These are phyloP conservation scores for Dissoconium aciculare DNA, from an alignment of 2,329 filamentous ascomycete genomes.

Conservation along the genomic window DNA sequence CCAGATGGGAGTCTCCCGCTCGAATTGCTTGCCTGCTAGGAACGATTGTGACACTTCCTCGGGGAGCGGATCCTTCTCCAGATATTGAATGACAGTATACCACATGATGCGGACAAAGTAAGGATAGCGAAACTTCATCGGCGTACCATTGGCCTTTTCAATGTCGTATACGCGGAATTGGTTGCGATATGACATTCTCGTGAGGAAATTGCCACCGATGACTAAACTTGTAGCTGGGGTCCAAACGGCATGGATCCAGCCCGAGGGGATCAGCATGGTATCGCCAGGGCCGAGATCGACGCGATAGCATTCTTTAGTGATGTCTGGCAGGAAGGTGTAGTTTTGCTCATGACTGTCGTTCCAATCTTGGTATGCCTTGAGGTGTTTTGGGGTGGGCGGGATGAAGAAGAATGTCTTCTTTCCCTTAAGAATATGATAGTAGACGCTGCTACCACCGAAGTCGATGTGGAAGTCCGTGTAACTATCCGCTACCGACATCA, in stretches of 20 bases:
- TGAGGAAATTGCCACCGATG: slow-evolving; percentile 57
- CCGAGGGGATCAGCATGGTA: slow-evolving; percentile 56
- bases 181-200: slow-evolving; percentile 49
- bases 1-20: slow-evolving; percentile 41
- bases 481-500: slow-evolving; percentile 57
- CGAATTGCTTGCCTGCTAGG: slow-evolving; percentile 40
- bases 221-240: slow-evolving; percentile 55
- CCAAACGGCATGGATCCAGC: slow-evolving; percentile 60
- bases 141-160: slow-evolving; percentile 52
- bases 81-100: slow-evolving; percentile 49
- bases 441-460: slow-evolving; percentile 56
- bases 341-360: slow-evolving; percentile 52
- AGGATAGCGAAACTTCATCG: slow-evolving; percentile 50
- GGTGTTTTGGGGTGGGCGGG: slow-evolving; percentile 50
- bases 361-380: slow-evolving; percentile 59
- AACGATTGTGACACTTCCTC: slow-evolving; percentile 40
- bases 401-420: slow-evolving; percentile 61
- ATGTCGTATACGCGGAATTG: slow-evolving; percentile 52
- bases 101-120: slow-evolving; percentile 57
- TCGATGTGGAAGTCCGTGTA: slow-evolving; percentile 61
- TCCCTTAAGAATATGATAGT: slow-evolving; percentile 54
- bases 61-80: slow-evolving; percentile 50
- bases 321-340: slow-evolving; percentile 48
- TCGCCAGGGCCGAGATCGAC: slow-evolving; percentile 52
- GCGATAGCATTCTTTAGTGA: slow-evolving; percentile 51